Conservation (phyloP, 192 early-diverging fungal species). For the Nowakowskiella sp. region DNA sequence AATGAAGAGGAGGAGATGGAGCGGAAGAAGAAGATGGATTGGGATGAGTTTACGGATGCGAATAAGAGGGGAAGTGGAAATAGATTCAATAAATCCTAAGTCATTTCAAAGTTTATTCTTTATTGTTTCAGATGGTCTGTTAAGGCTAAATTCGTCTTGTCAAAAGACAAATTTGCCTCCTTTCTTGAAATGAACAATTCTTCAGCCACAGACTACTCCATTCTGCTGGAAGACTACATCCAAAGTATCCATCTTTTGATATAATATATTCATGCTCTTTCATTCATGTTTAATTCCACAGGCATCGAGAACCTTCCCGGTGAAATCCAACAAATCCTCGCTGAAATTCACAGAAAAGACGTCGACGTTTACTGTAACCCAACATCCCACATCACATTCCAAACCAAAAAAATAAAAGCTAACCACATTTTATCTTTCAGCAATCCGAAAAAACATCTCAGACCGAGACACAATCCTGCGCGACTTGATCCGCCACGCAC, state of each 20-base stretch:
- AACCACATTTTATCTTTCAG: conserved; percentile 2
- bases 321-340: not conserved
- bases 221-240: conserved; percentile 2
- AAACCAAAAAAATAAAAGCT: not conserved
- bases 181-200: conserved; percentile 1
- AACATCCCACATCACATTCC: not conserved
- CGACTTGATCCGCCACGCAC: no score
- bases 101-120: not conserved
- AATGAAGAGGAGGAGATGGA: conserved; percentile 72
- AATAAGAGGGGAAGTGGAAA: conserved; percentile 49
- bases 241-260: conserved; percentile 1
- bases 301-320: not conserved
- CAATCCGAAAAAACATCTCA: conserved; percentile 2
- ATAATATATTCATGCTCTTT: not conserved
- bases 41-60: conserved; percentile 80
- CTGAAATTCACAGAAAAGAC: not conserved
- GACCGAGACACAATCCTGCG: no score
- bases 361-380: not conserved
- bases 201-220: conserved; percentile 4
- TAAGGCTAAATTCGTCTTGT: no score
- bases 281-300: not conserved
- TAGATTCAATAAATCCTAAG: conserved; percentile 36
- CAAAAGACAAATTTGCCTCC: no score
- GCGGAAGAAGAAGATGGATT: conserved; percentile 78
- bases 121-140: no score